phyloP scores from a whole-genome alignment of 2,329 filamentous ascomycete species.

The Ilyonectria sp. region DNA sequence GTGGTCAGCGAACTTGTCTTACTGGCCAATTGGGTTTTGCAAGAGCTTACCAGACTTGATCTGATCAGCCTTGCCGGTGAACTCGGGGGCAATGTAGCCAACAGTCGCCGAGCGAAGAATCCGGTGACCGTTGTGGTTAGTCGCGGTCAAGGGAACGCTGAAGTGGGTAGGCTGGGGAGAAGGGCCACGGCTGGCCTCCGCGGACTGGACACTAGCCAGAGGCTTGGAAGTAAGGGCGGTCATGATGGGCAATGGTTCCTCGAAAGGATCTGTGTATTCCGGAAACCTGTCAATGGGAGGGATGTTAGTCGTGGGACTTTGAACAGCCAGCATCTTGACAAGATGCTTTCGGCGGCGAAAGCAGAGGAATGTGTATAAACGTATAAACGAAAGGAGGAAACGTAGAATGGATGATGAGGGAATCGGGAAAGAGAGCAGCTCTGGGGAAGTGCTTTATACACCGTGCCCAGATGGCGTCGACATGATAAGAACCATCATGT shows the following conservation, averaged over 20 bases:
- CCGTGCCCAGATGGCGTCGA: slow-evolving; percentile 7
- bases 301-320: slow-evolving; percentile 59
- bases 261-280: slow-evolving; percentile 59
- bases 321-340: slow-evolving; percentile 56
- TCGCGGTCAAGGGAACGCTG: slow-evolving; percentile 72
- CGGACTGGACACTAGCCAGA: slow-evolving; percentile 58
- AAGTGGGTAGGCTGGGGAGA: slow-evolving; percentile 93
- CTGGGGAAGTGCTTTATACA: slow-evolving; percentile 41
- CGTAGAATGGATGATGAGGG: slow-evolving; percentile 25
- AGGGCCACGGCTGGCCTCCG: slow-evolving; percentile 73
- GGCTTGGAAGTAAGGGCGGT: slow-evolving; percentile 57
- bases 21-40: neutral
- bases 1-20: slow-evolving; percentile 19
- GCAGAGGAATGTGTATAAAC: slow-evolving; percentile 29
- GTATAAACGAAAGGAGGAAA: slow-evolving; percentile 30
- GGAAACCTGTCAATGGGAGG: slow-evolving; percentile 59
- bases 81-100: slow-evolving; percentile 94
- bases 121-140: slow-evolving; percentile 75
- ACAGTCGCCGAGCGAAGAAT: slow-evolving; percentile 90
- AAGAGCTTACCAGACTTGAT: slow-evolving; percentile 79
- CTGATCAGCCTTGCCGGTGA: slow-evolving; percentile 92
- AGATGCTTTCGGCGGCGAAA: slow-evolving; percentile 32
- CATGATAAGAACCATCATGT: slow-evolving; percentile 31
- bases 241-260: slow-evolving; percentile 52
- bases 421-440: slow-evolving; percentile 28